Evolutionary conservation across 331 rosid species (phyloP).

Genomic region (Quercus phellos): DNA sequence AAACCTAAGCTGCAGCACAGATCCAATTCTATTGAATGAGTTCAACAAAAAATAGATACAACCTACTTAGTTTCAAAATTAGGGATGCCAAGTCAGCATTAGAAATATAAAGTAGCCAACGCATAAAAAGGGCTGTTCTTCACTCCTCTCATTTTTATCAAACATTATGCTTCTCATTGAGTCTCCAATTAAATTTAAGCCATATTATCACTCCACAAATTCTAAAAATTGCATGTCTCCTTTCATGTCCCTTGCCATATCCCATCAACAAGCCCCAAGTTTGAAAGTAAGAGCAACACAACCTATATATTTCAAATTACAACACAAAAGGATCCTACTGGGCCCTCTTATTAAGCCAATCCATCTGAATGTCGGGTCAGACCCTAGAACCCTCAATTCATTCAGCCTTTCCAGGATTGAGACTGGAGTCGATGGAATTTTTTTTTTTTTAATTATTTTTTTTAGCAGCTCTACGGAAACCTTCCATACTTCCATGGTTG

Average conservation of each 20-base stretch:
- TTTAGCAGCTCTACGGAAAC: too few species aligned
- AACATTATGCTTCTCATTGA: not conserved
- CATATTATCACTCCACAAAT: conserved; percentile 4
- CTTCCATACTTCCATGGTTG: too few species aligned
- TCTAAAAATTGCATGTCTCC: not conserved
- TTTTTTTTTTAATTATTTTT: too few species aligned
- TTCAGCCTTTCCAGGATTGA: too few species aligned
- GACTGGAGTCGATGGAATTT: too few species aligned
- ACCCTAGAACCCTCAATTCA: too few species aligned
- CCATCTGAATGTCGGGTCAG: too few species aligned
- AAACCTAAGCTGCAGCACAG: conserved; percentile 19
- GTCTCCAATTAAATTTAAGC: not conserved
- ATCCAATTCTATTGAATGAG: conserved; percentile 13
- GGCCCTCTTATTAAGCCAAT: too few species aligned
- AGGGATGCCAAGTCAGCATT: conserved; percentile 19
- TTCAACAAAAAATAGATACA: conserved; percentile 13
- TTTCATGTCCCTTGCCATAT: not conserved
- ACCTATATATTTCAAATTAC: too few species aligned
- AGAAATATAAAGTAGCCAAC: not conserved
- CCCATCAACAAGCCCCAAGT: too few species aligned
- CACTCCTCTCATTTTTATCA: not conserved
- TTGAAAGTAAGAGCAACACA: too few species aligned
- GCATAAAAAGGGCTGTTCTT: not conserved
- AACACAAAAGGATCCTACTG: too few species aligned
- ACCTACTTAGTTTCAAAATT: conserved; percentile 6